Evolutionary conservation across 1,284 basidiomycete species (phyloP), one percentile per base, ranked within the genome.

Genomic region (Athelia psychrophila): DNA sequence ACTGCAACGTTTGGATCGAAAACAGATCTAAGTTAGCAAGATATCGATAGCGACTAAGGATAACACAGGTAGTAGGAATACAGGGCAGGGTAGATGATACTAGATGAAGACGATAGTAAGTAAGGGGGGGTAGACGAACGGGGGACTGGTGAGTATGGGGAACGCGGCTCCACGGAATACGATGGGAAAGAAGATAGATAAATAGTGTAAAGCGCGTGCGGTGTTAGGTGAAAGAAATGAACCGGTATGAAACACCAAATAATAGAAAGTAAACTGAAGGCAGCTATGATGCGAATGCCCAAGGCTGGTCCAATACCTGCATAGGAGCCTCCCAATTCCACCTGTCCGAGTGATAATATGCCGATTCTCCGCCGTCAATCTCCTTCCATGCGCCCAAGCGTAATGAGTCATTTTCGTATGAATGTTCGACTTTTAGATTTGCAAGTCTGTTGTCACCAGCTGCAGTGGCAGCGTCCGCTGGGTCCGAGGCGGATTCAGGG

Each of bases 261-360:
- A 52, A 51, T 47, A 57, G 60, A 51, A 63, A 55, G 61, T 52
- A 59, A 58, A 54, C n/a, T n/a, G 59, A 61, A 54, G 63, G 66
- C 69, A 73, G 81, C 72, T 74, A 79, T 60, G 76, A 79, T 64
- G 75, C 83, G 57, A 89, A 81, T 32, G 84, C 84, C 88, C 88
- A 91, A 22, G 85, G 76, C 63, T 80, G 83, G 5, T 91, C 88
- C 53, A 76, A 63, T 30, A 78, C 67, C 51, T 76, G 68, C 84
- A 89, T 87, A 25, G 75, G 62, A 55, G 76, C 75, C 52, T 88
- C 87, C 81, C 83, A 91, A 69, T 86, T 90, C 83, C 83, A 91
- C 49, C 76, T 75, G 50, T 72, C 75, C 32, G 75, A 57, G 54
- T 84, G 81, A 67, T 81, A 89, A 64, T 85, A 88, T 51, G 81